Base-by-base conservation (phyloP, 768 basidiomycete genomes). In the Tremella fuciformis region DNA sequence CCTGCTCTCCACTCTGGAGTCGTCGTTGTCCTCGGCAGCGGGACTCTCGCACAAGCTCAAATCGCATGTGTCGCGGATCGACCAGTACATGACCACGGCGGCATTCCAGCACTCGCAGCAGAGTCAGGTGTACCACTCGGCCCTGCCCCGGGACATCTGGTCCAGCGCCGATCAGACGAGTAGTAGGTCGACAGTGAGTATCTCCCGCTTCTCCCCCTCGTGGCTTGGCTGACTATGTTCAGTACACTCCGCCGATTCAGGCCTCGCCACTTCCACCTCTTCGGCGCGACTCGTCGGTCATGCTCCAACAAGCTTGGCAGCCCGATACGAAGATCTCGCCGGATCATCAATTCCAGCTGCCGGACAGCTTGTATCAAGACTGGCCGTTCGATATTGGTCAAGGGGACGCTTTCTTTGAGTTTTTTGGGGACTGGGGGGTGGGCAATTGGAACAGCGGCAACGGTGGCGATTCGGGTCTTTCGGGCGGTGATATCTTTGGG, bases 361-460 rank as follows among this genome's bases (percentile, higher is more conserved):
- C 62, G 11, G 63, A 64, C 22, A 58, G 63, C 42, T 51, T 70
- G 8, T 70, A 64, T 38, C 37, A 58, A 9, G 68, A 68, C 40
- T 71, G 70, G 70, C 67, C 70, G 9, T 71, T 68, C 54, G 51
- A 62, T 19, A 26, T 65, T 15, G 61, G 62, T 0, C 60, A 63
- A 24, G 64, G 60, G 13, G 59, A 63, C 18, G 69, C 66, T 8
- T 34, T 34, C 11, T 71, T 71, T 44, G 69, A 71, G 44, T 71
- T 67, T 51, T 44, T 69, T 29, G 63, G 55, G 15, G 51, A 49
- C 54, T 29, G 58, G 37, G 47, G 39, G 16, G 58, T 22, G 42
- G 42, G 42, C n/a, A 46, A 11, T 34, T 34, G 29, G 29, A 34
- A 34, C 29, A 11, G 29, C 11, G 11, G 6, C 6, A 34, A 34